Percentiles rank a stretch among this genome's conserved stretches.
phyloP scores from a whole-genome alignment of 2,329 filamentous ascomycete genomes.

The Aureobasidium sp. region DNA sequence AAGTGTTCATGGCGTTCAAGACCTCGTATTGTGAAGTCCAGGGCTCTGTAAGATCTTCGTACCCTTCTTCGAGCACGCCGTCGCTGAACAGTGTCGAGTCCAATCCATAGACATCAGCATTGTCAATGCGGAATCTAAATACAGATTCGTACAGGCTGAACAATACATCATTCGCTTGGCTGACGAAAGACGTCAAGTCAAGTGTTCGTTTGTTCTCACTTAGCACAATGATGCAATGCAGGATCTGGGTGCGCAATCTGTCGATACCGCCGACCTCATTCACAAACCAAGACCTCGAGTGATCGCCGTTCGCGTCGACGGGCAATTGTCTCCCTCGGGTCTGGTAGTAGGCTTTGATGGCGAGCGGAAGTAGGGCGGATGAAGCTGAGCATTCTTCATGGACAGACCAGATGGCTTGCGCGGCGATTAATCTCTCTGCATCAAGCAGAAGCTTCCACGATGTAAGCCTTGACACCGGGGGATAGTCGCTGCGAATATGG shows the following conservation, averaged over 20 bases:
- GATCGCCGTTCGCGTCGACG: constrained; percentile 2
- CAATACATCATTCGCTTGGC: constrained; percentile 71
- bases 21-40: constrained; percentile 68
- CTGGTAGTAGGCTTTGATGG: constrained; percentile 10
- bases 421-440: constrained; percentile 83
- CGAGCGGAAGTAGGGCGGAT: constrained; percentile 10
- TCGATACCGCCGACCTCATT: constrained; percentile 44
- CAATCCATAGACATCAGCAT: constrained; percentile 67
- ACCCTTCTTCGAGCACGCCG: constrained; percentile 42
- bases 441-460: constrained; percentile 81
- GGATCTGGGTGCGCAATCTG: constrained; percentile 17
- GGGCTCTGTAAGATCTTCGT: constrained; percentile 62
- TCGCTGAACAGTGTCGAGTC: constrained; percentile 53
- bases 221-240: constrained; percentile 51
- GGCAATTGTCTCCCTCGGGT: background rate
- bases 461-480: constrained; percentile 57
- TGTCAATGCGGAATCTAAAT: constrained; percentile 64
- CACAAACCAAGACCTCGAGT: constrained; percentile 20
- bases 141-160: constrained; percentile 56
- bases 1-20: constrained; percentile 31
- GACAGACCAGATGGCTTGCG: constrained; percentile 69
- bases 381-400: constrained; percentile 54
- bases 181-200: constrained; percentile 43
- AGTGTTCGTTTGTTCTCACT: constrained; percentile 57
- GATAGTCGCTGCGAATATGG: constrained; percentile 60